phyloP scores from a whole-genome alignment of 495 filamentous ascomycete species.

The Sabuloglossum arenarium region DNA sequence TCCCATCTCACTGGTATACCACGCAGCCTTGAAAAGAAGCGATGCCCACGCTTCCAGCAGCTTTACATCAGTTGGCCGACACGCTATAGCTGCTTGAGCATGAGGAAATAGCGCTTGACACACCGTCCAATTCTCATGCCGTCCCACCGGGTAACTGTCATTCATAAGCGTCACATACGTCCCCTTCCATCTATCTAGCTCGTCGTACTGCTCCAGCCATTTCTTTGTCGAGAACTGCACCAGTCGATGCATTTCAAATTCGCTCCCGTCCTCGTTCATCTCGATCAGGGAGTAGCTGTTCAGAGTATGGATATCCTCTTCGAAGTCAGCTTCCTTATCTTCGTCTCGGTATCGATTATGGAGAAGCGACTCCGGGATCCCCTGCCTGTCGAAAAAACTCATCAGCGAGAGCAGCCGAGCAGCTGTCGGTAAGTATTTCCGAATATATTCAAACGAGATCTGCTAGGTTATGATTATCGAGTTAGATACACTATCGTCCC shows the following conservation, averaged over 20 bases:
- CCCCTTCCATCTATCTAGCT: slow-evolving; percentile 12
- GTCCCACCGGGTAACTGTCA: slow-evolving; percentile 16
- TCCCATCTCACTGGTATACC: neutral
- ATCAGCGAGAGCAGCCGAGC: slow-evolving; percentile 25
- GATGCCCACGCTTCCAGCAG: slow-evolving; percentile 1
- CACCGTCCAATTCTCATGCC: slow-evolving; percentile 15
- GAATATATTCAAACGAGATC: slow-evolving; percentile 17
- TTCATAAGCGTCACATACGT: slow-evolving; percentile 16
- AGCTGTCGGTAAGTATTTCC: slow-evolving; percentile 16
- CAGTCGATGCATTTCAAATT: slow-evolving; percentile 22
- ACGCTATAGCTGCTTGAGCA: slow-evolving; percentile 14
- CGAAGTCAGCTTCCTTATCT: slow-evolving; percentile 12
- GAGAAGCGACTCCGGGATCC: slow-evolving; percentile 20
- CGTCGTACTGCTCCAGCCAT: slow-evolving; percentile 18
- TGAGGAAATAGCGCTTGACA: slow-evolving; percentile 22
- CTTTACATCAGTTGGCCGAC: neutral
- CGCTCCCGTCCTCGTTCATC: slow-evolving; percentile 6
- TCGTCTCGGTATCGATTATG: slow-evolving; percentile 2
- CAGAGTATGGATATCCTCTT: slow-evolving; percentile 19
- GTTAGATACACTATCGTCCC: slow-evolving; percentile 1
- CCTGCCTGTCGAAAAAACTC: slow-evolving; percentile 21
- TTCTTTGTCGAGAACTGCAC: slow-evolving; percentile 23
- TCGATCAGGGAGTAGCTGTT: slow-evolving; percentile 22
- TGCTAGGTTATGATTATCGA: slow-evolving; percentile 5
- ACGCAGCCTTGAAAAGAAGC: neutral